Base-by-base conservation (phyloP, 2,329 filamentous ascomycete genomes). In the Alternaria postmessia region DNA sequence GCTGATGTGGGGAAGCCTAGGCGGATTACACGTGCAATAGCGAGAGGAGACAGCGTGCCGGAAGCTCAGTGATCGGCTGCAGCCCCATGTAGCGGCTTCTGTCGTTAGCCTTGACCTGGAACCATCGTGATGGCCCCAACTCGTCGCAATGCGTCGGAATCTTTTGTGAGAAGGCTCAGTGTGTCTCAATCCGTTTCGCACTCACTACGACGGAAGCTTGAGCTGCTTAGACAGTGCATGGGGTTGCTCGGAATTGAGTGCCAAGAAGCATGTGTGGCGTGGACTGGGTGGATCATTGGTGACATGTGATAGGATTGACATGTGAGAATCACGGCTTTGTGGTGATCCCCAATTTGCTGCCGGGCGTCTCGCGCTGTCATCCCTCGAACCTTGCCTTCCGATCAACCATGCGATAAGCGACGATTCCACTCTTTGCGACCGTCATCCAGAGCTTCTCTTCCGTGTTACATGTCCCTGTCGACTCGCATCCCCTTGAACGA, bases 241-340 rank as follows among this genome's bases (percentile, higher is more conserved):
- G 30, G 34, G 26, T 18, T 18, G 54, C 48, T 36, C 56, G 32
- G 30, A 46, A 44, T 38, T 51, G 34, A 26, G 34, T 59, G 63
- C 57, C 65, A 61, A 64, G 61, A 52, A 55, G 59, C 48, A 54
- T 49, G 52, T 57, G 63, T 57, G 65, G 63, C 60, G 60, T 61
- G 38, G 61, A 47, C 30, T 64, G 62, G 67, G 61, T 62, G 61
- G 57, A 56, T 51, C 60, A 59, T 24, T 55, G 51, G 58, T 56
- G 49, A 59, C 67, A 68, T 67, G 66, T 69, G 66, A 70, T 64
- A 62, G 56, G 56, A 64, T 54, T 69, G 61, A 63, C 66, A 70
- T 69, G 67, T 70, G 67, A 70, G 62, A 67, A 62, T 62, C 63
- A 59, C 61, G 61, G 63, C 57, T 58, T 57, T 61, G 61, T 61